phyloP scores from a whole-genome alignment of 129 eudicot genomes.

The Daucus carota region DNA sequence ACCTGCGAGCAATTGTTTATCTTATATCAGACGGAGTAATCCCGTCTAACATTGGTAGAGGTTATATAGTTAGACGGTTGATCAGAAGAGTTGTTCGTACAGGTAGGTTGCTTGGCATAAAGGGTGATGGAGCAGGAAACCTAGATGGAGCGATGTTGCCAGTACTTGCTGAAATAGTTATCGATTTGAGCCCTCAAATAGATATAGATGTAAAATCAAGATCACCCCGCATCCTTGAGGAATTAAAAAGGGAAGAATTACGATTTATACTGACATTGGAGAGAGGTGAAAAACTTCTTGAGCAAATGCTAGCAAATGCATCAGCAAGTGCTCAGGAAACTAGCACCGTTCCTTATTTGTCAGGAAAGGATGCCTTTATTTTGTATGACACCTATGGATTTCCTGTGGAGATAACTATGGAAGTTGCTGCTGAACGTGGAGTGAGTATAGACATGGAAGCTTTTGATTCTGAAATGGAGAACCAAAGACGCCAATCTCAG shows the following conservation, averaged over 20 bases:
- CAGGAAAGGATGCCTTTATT: conserved; percentile 86
- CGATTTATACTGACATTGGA: conserved; percentile 67
- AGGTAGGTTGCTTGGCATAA: conserved; percentile 75
- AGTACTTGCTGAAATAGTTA: conserved; percentile 63
- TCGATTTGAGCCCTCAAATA: conserved; percentile 56
- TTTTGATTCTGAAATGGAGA: conserved; percentile 86
- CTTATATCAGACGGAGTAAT: conserved; percentile 84
- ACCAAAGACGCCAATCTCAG: conserved; percentile 87
- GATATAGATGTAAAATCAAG: conserved; percentile 57
- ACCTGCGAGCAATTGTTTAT: conserved; percentile 82
- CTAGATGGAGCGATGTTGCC: conserved; percentile 83
- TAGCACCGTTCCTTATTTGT: conserved; percentile 36
- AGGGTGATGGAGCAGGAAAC: conserved; percentile 59
- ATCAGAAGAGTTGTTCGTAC: conserved; percentile 84
- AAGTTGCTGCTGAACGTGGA: conserved; percentile 76
- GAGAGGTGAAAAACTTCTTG: conserved; percentile 87
- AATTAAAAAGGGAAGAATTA: conserved; percentile 67
- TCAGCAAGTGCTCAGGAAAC: conserved; percentile 25
- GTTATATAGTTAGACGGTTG: conserved; percentile 77
- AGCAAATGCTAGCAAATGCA: conserved; percentile 59
- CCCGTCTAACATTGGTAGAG: conserved; percentile 89
- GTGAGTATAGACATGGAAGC: conserved; percentile 61
- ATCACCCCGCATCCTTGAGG: conserved; percentile 62
- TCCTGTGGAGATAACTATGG: conserved; percentile 86
- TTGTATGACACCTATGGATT: conserved; percentile 77